These are phyloP conservation scores for Brassica nigra DNA, from an alignment of 345 rosid species.

Conservation along the genomic window DNA sequence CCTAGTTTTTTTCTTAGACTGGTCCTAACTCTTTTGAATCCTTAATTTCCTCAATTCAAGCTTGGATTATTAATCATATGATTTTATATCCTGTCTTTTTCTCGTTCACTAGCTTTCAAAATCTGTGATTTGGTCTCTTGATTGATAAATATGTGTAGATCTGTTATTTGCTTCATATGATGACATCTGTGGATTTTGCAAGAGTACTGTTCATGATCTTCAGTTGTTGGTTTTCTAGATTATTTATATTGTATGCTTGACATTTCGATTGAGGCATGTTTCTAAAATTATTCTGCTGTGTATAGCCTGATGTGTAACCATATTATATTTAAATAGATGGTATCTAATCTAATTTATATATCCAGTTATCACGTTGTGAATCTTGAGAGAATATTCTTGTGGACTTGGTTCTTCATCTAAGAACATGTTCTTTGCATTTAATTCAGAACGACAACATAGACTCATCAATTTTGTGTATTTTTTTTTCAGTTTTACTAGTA, in stretches of 20 bases:
- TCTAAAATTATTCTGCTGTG: background rate
- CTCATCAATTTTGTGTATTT: background rate
- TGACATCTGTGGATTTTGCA: constrained; percentile 24
- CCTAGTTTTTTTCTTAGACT: constrained; percentile 42
- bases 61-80: constrained; percentile 18
- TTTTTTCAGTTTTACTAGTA: background rate
- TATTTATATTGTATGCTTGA: constrained; percentile 29
- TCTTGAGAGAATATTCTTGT: constrained; percentile 17
- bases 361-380: constrained; percentile 42
- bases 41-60: constrained; percentile 15
- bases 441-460: background rate
- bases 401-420: background rate
- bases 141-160: background rate
- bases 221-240: constrained; percentile 4
- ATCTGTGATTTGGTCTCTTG: background rate
- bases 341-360: background rate
- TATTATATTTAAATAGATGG: background rate
- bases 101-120: background rate
- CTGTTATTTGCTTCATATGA: constrained; percentile 22
- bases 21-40: constrained; percentile 48
- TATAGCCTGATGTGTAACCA: background rate
- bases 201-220: constrained; percentile 15
- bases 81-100: background rate
- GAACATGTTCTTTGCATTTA: constrained; percentile 7
- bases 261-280: constrained; percentile 1